Base-by-base conservation (phyloP, 768 basidiomycete species). In the Thelephora ganbajun region DNA sequence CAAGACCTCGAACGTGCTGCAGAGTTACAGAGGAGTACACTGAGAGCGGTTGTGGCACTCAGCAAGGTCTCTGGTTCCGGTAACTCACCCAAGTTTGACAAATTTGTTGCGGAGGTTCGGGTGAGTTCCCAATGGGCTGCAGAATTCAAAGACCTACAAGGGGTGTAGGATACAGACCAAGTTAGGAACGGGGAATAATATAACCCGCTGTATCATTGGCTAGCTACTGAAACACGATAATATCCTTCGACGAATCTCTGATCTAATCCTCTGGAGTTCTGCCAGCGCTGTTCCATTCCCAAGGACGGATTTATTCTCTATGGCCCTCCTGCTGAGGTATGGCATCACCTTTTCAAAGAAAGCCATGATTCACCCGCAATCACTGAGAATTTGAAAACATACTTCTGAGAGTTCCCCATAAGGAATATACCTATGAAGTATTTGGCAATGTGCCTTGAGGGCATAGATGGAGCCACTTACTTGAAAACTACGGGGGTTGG, bases 281-380 rank as follows among this genome's bases (percentile, higher is more conserved):
- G 69, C 68, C 2, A 64, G 62, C 0, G 89, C 88, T 11, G 71
- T 77, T 1, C 83, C 84, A 16, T 74, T 68, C 13, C 82, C 84
- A 22, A 97, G 73, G 2, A 96, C 72, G 0, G 82, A 81, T 63
- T 90, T 93, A 68, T 97, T 96, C 77, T 96, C 92, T 41, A 91
- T 80, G 0, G 91, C 92, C 13, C 93, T 72, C 30, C 91, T 74
- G 35, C 82, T 74, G 7, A 96, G 73, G 61, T 94, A 97, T 0
- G 93, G 91, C 79, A 96, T 82, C 9, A 90, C 84, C 79, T 84
- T 26, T 14, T 16, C 16, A 22, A 23, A 26, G n/a, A 16, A 6
- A n/a, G 16, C 16, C 20, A 49, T 5, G 16, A 26, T 5, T 1
- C n/a, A 6, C 1, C 3, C 18, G 13, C 18, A 19, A 22, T 19